Evolutionary conservation across 331 rosid species (phyloP).

Genomic region (Erythrophleum ivorense): DNA sequence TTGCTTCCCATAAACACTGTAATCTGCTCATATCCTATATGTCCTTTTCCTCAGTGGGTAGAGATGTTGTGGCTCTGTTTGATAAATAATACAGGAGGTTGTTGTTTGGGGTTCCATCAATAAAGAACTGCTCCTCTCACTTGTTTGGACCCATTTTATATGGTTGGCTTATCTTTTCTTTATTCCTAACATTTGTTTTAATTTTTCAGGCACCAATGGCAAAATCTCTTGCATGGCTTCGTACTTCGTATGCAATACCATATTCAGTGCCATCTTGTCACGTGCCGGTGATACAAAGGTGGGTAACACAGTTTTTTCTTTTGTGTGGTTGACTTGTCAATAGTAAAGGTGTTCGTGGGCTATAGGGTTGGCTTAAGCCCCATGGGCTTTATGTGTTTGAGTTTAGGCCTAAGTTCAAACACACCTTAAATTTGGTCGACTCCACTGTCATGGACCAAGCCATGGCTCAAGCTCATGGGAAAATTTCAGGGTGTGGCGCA

Average conservation of each 20-base stretch:
- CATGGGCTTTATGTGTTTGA: too few relatives aligned
- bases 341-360: not conserved
- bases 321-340: slow-evolving; percentile 13
- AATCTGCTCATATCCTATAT: too few relatives aligned
- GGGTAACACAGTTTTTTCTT: slow-evolving; percentile 42
- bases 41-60: too few relatives aligned
- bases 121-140: slow-evolving; percentile 1
- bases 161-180: slow-evolving; percentile 11
- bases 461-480: too few relatives aligned
- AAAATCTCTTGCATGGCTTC: slow-evolving; percentile 68
- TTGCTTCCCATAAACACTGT: too few relatives aligned
- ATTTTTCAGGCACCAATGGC: slow-evolving; percentile 79
- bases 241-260: slow-evolving; percentile 67
- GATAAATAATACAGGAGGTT: too few relatives aligned
- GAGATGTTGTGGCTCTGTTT: too few relatives aligned
- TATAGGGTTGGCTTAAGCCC: too few relatives aligned
- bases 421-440: too few relatives aligned
- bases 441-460: too few relatives aligned
- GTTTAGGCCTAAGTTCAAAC: too few relatives aligned
- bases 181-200: slow-evolving; percentile 27
- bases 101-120: not conserved
- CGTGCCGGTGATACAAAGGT: slow-evolving; percentile 70
- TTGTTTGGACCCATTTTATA: slow-evolving; percentile 3
- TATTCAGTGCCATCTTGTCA: slow-evolving; percentile 70
- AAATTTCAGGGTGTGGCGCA: not conserved